These are phyloP conservation scores for Davidsoniella eucalypti DNA, from an alignment of 2,329 filamentous ascomycete genomes.

Conservation along the genomic window DNA sequence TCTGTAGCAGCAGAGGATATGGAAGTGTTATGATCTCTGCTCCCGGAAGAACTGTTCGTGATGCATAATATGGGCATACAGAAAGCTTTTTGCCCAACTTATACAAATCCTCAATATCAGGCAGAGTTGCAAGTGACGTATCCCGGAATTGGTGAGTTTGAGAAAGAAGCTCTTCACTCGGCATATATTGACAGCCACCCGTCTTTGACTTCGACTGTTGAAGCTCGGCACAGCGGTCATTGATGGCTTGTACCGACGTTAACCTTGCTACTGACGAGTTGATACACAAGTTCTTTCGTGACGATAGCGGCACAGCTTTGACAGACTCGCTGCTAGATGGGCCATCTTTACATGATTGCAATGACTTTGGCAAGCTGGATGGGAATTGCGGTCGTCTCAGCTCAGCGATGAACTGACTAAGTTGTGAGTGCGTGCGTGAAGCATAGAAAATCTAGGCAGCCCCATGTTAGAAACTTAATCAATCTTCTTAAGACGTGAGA, in stretches of 20 bases:
- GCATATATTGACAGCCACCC: constrained; percentile 57
- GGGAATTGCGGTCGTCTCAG: constrained; percentile 64
- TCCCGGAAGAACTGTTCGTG: constrained; percentile 61
- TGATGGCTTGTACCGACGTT: constrained; percentile 62
- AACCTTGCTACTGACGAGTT: constrained; percentile 66
- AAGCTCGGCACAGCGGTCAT: constrained; percentile 79
- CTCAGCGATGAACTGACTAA: constrained; percentile 76
- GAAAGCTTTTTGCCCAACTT: constrained; percentile 59
- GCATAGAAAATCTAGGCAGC: constrained; percentile 60
- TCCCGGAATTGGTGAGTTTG: constrained; percentile 72
- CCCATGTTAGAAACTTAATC: constrained; percentile 18
- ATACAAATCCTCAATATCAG: constrained; percentile 85
- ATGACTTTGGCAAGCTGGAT: constrained; percentile 41
- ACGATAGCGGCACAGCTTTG: constrained; percentile 71
- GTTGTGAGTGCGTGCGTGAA: constrained; percentile 80
- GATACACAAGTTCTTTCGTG: constrained; percentile 77
- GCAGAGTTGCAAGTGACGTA: constrained; percentile 63
- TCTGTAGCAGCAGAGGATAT: constrained; percentile 79
- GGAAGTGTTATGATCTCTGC: constrained; percentile 86
- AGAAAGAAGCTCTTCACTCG: constrained; percentile 56
- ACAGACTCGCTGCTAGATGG: constrained; percentile 26
- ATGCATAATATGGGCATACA: constrained; percentile 94
- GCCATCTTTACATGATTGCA: constrained; percentile 16
- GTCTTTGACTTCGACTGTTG: constrained; percentile 46
- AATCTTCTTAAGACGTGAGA: not conserved